Percentiles rank a stretch among this genome's conserved stretches.
Conservation (phyloP, 805 yeast genomes). For the Metschnikowia cerradonensis region DNA sequence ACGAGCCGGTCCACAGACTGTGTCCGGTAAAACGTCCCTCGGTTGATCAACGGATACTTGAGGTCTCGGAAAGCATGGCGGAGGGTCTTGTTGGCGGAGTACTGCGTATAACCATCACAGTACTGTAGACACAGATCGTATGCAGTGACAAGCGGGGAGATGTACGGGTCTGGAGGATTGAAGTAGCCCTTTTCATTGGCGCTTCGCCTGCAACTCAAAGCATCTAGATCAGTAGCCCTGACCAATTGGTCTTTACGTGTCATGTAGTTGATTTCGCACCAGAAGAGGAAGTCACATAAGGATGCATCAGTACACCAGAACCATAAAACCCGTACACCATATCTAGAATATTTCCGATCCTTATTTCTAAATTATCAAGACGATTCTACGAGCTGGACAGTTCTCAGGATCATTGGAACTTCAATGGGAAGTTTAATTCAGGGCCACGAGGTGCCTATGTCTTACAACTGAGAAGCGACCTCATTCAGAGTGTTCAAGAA, state of each 20-base stretch:
- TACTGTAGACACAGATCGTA: slow-evolving; percentile 35
- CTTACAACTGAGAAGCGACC: too few species aligned
- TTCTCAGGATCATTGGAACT: too few species aligned
- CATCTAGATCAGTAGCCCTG: slow-evolving; percentile 64
- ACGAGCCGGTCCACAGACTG: slow-evolving; percentile 46
- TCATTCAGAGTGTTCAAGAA: too few species aligned
- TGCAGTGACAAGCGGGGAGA: slow-evolving; percentile 32
- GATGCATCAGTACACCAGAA: neutral
- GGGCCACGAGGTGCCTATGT: too few species aligned
- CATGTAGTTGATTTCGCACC: neutral
- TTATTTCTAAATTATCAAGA: too few species aligned
- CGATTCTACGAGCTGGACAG: too few species aligned
- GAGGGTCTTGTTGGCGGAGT: slow-evolving; percentile 40
- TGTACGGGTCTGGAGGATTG: slow-evolving; percentile 33
- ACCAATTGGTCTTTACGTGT: slow-evolving; percentile 39
- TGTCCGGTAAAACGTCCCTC: slow-evolving; percentile 67
- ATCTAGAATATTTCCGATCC: too few species aligned
- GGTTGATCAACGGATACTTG: slow-evolving; percentile 62
- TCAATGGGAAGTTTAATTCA: too few species aligned
- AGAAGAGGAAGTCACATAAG: too few species aligned
- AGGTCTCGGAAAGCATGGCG: slow-evolving; percentile 36
- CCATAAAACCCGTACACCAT: too few species aligned
- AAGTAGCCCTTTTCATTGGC: slow-evolving; percentile 49
- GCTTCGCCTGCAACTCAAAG: slow-evolving; percentile 59
- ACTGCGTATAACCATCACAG: slow-evolving; percentile 35